phyloP scores from a whole-genome alignment of 495 filamentous ascomycete species.

The Daldinia decipiens region DNA sequence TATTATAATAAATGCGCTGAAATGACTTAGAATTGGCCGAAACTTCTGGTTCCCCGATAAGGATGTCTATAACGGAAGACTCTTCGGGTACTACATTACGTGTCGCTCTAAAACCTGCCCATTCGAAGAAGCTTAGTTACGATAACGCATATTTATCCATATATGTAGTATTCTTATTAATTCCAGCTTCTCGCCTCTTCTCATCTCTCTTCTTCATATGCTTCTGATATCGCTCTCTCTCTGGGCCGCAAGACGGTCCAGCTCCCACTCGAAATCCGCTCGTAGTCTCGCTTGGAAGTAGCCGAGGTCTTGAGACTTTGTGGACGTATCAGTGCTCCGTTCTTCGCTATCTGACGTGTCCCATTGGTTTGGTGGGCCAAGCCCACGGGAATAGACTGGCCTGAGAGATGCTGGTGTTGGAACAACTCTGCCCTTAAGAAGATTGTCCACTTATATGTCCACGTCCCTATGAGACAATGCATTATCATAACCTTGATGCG shows the following conservation, averaged over 20 bases:
- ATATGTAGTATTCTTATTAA: no score
- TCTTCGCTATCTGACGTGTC: neutral
- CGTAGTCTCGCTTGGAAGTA: neutral
- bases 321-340: neutral
- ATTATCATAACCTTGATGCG: no score
- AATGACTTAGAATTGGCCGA: no score
- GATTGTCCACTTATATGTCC: no score
- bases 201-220: neutral
- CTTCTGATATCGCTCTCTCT: neutral
- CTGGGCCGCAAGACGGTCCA: neutral
- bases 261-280: neutral
- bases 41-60: neutral
- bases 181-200: neutral
- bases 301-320: neutral
- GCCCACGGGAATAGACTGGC: neutral
- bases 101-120: neutral
- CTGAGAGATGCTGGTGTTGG: neutral
- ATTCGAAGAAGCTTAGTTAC: neutral
- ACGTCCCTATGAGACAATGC: no score
- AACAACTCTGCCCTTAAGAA: no score
- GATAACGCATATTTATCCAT: no score
- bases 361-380: neutral
- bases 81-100: neutral
- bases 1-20: no score
- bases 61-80: neutral